These are phyloP conservation scores for Agapanthus africanus DNA, from an alignment of 106 monocot species.

Conservation along the genomic window DNA sequence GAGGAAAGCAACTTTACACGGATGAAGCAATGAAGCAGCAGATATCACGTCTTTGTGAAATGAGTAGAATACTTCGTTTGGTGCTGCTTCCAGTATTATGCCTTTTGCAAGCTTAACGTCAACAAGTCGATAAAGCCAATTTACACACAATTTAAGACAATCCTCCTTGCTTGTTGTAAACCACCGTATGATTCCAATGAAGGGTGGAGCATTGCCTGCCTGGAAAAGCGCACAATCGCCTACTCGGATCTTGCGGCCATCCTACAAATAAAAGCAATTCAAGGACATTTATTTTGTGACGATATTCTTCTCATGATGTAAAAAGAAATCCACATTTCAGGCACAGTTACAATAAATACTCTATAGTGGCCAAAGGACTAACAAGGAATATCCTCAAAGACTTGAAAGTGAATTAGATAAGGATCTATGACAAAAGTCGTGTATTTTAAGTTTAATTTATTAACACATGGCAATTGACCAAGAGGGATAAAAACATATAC, in stretches of 20 bases:
- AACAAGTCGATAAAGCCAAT: constrained; percentile 89
- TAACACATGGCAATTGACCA: no score
- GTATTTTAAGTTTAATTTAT: background rate
- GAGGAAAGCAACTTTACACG: constrained; percentile 93
- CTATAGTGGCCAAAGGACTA: background rate
- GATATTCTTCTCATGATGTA: no score
- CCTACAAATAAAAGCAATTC: no score
- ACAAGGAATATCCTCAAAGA: background rate
- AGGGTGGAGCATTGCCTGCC: constrained; percentile 78
- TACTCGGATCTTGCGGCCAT: constrained; percentile 68
- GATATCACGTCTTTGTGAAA: constrained; percentile 88
- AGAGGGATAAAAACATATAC: no score
- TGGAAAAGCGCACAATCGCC: constrained; percentile 97
- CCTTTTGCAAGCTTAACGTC: constrained; percentile 82
- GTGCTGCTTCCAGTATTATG: constrained; percentile 64
- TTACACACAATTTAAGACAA: constrained; percentile 73
- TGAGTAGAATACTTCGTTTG: constrained; percentile 93
- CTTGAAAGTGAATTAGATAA: no score
- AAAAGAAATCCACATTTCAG: no score
- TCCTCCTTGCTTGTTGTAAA: constrained; percentile 32
- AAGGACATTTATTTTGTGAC: no score
- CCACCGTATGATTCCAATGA: constrained; percentile 89
- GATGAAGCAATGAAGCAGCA: constrained; percentile 84
- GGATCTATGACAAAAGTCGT: no score
- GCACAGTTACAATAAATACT: background rate